These are phyloP conservation scores for Fusarium proliferatum DNA, from an alignment of 2,329 filamentous ascomycete genomes.

Conservation along the genomic window DNA sequence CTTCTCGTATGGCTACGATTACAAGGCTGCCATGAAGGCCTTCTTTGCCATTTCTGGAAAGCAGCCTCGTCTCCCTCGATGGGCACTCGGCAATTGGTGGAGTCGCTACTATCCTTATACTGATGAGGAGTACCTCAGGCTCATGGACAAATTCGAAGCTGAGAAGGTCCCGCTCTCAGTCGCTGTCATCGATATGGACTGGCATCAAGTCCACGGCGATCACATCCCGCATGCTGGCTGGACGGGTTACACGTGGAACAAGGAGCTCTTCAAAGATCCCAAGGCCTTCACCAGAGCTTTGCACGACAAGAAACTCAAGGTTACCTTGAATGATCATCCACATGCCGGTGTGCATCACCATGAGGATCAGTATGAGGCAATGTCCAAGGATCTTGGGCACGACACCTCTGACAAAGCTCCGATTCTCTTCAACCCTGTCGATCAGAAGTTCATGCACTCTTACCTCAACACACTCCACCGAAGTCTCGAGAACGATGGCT, in stretches of 20 bases:
- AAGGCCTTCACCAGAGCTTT: slow-evolving; percentile 61
- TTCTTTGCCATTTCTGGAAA: slow-evolving; percentile 67
- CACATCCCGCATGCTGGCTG: slow-evolving; percentile 57
- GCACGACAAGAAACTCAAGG: slow-evolving; percentile 62
- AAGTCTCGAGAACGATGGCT: slow-evolving; percentile 64
- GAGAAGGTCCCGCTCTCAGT: slow-evolving; percentile 67
- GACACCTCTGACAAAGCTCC: slow-evolving; percentile 62
- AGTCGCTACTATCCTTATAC: slow-evolving; percentile 70
- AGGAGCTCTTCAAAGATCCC: slow-evolving; percentile 62
- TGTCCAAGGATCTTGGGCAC: slow-evolving; percentile 63
- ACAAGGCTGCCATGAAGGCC: slow-evolving; percentile 62
- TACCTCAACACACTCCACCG: slow-evolving; percentile 69
- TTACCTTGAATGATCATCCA: slow-evolving; percentile 71
- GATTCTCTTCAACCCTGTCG: slow-evolving; percentile 66
- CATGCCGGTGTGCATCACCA: slow-evolving; percentile 66
- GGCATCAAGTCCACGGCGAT: slow-evolving; percentile 66
- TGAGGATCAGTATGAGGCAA: slow-evolving; percentile 66
- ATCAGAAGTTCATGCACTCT: slow-evolving; percentile 65
- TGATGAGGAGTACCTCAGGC: slow-evolving; percentile 63
- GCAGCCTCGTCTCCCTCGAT: slow-evolving; percentile 67
- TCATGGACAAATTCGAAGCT: slow-evolving; percentile 66
- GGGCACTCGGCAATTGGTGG: slow-evolving; percentile 74
- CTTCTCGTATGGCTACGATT: slow-evolving; percentile 69
- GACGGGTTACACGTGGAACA: slow-evolving; percentile 71
- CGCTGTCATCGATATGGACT: slow-evolving; percentile 74